These are phyloP conservation scores for Elsinoe ampelina DNA, from an alignment of 2,329 filamentous ascomycete genomes.

Conservation along the genomic window DNA sequence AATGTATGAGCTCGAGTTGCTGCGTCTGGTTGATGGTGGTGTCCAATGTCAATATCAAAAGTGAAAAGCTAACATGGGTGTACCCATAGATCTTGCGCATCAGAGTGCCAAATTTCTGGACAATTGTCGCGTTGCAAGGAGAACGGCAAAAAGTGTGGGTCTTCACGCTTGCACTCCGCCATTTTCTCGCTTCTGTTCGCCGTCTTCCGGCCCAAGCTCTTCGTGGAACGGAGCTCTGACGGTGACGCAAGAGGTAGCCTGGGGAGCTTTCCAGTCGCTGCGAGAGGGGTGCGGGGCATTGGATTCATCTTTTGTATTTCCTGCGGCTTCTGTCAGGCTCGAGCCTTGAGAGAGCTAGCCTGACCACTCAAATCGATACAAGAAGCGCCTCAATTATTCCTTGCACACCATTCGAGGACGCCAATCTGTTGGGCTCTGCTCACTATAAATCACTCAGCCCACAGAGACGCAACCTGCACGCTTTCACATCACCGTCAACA, in stretches of 20 bases:
- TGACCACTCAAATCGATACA: neutral
- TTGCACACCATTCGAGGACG: neutral
- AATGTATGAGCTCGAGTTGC: too few relatives aligned
- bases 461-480: neutral
- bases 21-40: too few relatives aligned
- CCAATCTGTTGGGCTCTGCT: neutral
- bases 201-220: neutral
- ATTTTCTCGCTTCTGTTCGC: neutral
- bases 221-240: neutral
- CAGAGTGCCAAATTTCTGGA: too few relatives aligned
- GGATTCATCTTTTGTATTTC: neutral
- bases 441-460: neutral
- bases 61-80: too few relatives aligned
- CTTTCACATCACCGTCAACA: neutral
- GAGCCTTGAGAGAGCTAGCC: neutral
- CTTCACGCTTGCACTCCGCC: too few relatives aligned
- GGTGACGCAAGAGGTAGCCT: neutral
- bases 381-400: neutral
- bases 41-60: too few relatives aligned
- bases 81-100: too few relatives aligned
- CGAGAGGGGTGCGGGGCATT: neutral
- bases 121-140: too few relatives aligned
- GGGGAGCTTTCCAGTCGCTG: neutral
- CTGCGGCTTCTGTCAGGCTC: neutral
- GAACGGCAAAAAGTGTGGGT: too few relatives aligned